A percentile compares a stretch with the other conserved stretches of the same genome.
These are phyloP conservation scores for Pseudocercospora fijiensis DNA, from an alignment of 2,329 filamentous ascomycete species.

Conservation along the genomic window DNA sequence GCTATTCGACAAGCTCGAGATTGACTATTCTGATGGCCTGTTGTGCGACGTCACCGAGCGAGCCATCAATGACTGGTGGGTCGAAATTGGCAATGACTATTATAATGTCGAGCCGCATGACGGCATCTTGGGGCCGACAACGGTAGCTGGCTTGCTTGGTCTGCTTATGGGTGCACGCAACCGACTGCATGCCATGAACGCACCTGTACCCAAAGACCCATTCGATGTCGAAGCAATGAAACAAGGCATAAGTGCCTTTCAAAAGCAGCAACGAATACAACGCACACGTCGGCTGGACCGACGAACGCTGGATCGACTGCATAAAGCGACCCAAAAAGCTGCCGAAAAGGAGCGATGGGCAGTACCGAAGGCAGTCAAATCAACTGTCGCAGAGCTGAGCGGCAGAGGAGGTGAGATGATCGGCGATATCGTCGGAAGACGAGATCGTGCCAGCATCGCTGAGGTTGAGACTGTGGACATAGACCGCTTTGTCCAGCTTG, in stretches of 20 bases:
- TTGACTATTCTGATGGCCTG: conserved; percentile 85
- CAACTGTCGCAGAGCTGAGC: conserved; percentile 87
- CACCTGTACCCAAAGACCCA: conserved; percentile 82
- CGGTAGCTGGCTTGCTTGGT: conserved; percentile 82
- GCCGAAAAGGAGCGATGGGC: conserved; percentile 87
- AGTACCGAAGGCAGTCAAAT: conserved; percentile 91
- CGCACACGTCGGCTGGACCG: conserved; percentile 78
- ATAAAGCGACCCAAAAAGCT: conserved; percentile 82
- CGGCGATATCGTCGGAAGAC: conserved; percentile 82
- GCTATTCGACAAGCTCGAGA: conserved; percentile 82
- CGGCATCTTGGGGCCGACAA: conserved; percentile 87
- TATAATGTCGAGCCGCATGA: conserved; percentile 92
- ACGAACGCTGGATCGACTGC: conserved; percentile 76
- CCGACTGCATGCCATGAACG: conserved; percentile 78
- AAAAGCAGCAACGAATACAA: conserved; percentile 81
- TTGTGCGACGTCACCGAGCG: conserved; percentile 91
- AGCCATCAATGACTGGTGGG: conserved; percentile 93
- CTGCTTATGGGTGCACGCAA: conserved; percentile 88
- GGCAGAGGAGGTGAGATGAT: conserved; percentile 93
- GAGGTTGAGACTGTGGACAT: conserved; percentile 92
- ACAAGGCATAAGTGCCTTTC: conserved; percentile 80
- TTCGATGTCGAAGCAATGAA: conserved; percentile 84
- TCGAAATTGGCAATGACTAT: conserved; percentile 84
- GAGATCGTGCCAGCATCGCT: conserved; percentile 84
- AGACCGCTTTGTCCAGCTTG: conserved; percentile 74